Evolutionary conservation across 345 rosid species (phyloP), one percentile per base, ranked within the genome.

Genomic region (Corchorus olitorius): DNA sequence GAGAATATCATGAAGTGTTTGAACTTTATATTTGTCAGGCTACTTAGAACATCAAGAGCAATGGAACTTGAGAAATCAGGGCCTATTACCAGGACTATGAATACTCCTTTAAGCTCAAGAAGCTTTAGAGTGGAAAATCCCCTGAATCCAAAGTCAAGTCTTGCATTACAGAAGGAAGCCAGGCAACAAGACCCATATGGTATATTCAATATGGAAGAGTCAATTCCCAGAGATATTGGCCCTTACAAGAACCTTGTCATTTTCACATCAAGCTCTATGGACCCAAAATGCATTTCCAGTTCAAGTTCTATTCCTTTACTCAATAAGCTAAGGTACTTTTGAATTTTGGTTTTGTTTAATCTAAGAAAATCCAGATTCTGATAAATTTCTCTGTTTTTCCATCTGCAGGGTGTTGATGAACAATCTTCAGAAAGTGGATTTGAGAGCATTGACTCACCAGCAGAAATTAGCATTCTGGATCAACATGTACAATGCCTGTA

Each of bases 381-480:
- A 13, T 37, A 10, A 52, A 3, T 12, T 11, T 16, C 41, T 75
- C 19, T 72, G 58, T 10, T 63, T 10, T 63, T 66, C 55, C 64
- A 68, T 59, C 54, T 84, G 61, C 92, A 93, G 99, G 89, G 84
- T 89, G 12, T 77, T 95, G 45, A 88, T 92, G 91, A 83, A 81
- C 81, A 90, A 88, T 85, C 90, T 95, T 65, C 89, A 89, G 87
- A 84, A 86, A 0, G 92, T 89, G 78, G 96, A 95, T 46, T 79
- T 88, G 79, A 82, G 85, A 80, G 86, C 83, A 72, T 77, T 93
- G 88, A 91, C 81, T 41, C 76, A 65, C 75, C 94, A 86, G 69
- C 99, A 95, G 83, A 95, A 93, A 83, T 84, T 92, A 73, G 98
- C 99, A 20, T 95, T 95, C 83, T 95, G 99, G 99, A 88, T 95